Evolutionary conservation across 805 yeast genomes (phyloP).

Genomic region (Isabelozyma gotoi): DNA sequence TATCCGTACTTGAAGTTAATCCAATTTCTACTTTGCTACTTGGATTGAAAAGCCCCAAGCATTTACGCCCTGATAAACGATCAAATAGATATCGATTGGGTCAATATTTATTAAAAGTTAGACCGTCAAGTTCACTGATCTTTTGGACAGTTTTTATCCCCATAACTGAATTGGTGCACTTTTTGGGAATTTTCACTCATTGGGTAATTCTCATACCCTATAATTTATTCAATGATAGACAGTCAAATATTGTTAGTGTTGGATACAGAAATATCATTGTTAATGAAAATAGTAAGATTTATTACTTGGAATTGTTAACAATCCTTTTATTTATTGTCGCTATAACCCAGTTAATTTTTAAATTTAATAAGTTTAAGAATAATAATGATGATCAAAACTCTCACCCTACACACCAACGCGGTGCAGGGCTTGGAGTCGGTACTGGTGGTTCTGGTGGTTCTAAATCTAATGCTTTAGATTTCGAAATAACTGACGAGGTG

Average conservation of each 20-base stretch:
- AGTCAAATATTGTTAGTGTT: constrained; percentile 4
- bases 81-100: constrained; percentile 30
- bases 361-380: constrained; percentile 5
- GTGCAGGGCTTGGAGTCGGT: too few species aligned
- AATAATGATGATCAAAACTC: neutral
- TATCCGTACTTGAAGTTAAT: constrained; percentile 23
- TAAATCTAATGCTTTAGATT: constrained; percentile 6
- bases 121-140: constrained; percentile 33
- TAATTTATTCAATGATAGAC: constrained; percentile 9
- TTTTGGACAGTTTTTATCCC: constrained; percentile 29
- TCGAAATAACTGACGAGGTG: constrained; percentile 16
- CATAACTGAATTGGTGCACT: constrained; percentile 10
- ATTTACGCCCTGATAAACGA: constrained; percentile 13
- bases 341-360: constrained; percentile 20
- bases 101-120: constrained; percentile 30
- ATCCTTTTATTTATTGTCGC: constrained; percentile 53
- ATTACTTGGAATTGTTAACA: constrained; percentile 55
- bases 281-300: constrained; percentile 46
- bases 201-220: constrained; percentile 21
- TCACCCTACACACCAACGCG: too few species aligned
- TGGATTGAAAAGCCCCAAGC: constrained; percentile 9
- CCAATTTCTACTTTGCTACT: constrained; percentile 23
- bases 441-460: neutral
- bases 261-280: constrained; percentile 7
- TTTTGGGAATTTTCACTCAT: constrained; percentile 15